Evolutionary conservation across 2,329 filamentous ascomycete species (phyloP), one percentile per base, ranked within the genome.

Genomic region (Penicillium crustosum): DNA sequence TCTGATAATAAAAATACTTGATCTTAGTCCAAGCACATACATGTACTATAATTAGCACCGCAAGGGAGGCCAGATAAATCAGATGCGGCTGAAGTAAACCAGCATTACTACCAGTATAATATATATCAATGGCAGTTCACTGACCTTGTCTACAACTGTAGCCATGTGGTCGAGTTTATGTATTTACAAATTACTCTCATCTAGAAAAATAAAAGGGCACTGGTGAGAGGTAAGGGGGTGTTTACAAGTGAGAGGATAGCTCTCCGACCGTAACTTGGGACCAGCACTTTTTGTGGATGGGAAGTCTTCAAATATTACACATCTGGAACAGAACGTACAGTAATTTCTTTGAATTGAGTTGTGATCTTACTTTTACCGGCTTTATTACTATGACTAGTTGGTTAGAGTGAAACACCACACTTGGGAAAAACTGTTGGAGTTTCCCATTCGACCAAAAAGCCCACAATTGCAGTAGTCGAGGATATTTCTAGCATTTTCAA

Each of bases 221-320:
- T 6, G 10, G 35, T 41, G 13, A 53, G 33, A 7, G 25, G 13
- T 2, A 35, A 41, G n/a, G 33, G 48, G 35, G 19, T 41, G 17
- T 33, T 19, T 15, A 48, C 31, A 17, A 47, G 42, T 15, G 33
- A n/a, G 12, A 53, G 17, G 21, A 47, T 38, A 2, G 33, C 23
- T 15, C 21, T 27, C 41, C 23, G 1, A 23, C 19, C 42, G 47
- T 39, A 35, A 47, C 33, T 23, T 23, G 8, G 12, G 12, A 29
- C 50, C 31, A 39, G 42, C 44, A 39, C 9, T 31, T 47, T 10
- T 78, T 70, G 10, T 68, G 60, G 60, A 74, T 78, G 0, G 67
- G 70, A 23, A 72, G 69, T 4, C 55, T 52, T 10, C 65, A 21
- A 8, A 33, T 10, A 8, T 12, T 33, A 21, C 21, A 25, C 6